These are phyloP conservation scores for Vitis hybrid DNA, from an alignment of 177 flowering plant genomes.

Conservation along the genomic window DNA sequence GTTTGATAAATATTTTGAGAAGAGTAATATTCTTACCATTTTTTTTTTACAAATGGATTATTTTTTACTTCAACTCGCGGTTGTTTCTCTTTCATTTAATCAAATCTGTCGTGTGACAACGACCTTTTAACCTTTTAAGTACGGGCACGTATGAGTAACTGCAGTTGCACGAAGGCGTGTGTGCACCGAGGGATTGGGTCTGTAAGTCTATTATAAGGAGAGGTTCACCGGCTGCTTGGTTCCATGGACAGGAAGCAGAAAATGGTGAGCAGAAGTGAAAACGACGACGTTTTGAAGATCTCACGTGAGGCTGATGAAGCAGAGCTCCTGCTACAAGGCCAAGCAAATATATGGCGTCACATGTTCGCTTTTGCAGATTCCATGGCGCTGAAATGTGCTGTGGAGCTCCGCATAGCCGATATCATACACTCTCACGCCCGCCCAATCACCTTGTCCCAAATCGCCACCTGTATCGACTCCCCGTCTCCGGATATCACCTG, in stretches of 20 bases:
- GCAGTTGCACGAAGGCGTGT: too few species aligned
- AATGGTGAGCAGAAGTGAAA: background rate
- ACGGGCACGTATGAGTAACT: too few species aligned
- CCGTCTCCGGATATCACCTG: background rate
- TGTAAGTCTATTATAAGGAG: too few species aligned
- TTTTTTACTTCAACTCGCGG: too few species aligned
- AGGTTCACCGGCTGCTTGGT: too few species aligned
- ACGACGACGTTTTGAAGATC: background rate
- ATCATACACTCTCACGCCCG: conserved; percentile 33
- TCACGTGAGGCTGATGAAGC: background rate
- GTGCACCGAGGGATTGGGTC: too few species aligned
- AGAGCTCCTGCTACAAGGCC: conserved; percentile 21
- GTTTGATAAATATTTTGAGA: too few species aligned
- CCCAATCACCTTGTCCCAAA: conserved; percentile 35
- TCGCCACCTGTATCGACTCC: conserved; percentile 11
- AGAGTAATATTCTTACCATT: too few species aligned
- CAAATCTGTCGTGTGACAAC: too few species aligned
- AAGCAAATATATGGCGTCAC: conserved; percentile 30
- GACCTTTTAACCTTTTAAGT: too few species aligned
- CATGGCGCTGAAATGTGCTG: conserved; percentile 39
- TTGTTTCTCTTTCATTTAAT: too few species aligned
- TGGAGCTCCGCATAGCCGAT: conserved; percentile 45
- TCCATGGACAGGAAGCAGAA: background rate
- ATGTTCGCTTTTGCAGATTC: conserved; percentile 36
- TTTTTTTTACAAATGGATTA: too few species aligned